A percentile compares a stretch with the other conserved stretches of the same genome.
Conservation (phyloP, 257 asterid genomes). For the Cruciata laevipes region DNA sequence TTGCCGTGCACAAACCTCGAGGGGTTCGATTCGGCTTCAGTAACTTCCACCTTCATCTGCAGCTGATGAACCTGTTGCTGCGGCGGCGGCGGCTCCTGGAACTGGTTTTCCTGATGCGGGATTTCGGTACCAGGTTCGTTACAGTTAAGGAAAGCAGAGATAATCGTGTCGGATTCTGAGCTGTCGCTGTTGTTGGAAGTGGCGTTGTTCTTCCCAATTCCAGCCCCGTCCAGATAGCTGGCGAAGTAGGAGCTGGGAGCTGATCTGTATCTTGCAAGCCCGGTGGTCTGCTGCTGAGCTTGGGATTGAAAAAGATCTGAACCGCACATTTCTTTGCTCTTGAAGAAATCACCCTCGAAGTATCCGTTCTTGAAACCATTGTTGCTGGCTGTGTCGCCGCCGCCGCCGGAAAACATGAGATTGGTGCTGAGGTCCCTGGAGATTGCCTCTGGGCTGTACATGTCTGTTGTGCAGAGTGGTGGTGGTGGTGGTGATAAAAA, state of each 20-base stretch:
- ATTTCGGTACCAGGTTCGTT: slow-evolving; percentile 15
- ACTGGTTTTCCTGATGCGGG: neutral
- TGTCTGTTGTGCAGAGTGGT: neutral
- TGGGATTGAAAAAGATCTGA: slow-evolving; percentile 33
- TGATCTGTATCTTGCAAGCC: slow-evolving; percentile 56
- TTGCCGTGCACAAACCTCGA: slow-evolving; percentile 26
- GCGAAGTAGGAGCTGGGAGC: slow-evolving; percentile 78
- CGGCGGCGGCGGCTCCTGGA: neutral
- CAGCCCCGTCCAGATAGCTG: slow-evolving; percentile 31
- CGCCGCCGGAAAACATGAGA: slow-evolving; percentile 19
- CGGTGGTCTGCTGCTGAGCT: slow-evolving; percentile 19
- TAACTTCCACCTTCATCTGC: slow-evolving; percentile 45
- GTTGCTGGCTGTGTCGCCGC: neutral
- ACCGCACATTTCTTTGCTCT: slow-evolving; percentile 23
- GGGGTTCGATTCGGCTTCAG: slow-evolving; percentile 18
- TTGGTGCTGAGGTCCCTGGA: slow-evolving; percentile 37
- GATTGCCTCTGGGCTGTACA: slow-evolving; percentile 47
- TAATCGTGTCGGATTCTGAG: slow-evolving; percentile 57
- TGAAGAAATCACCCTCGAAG: slow-evolving; percentile 30
- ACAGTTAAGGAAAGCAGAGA: slow-evolving; percentile 45
- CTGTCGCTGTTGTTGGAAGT: slow-evolving; percentile 15
- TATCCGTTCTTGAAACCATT: slow-evolving; percentile 24
- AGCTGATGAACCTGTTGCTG: slow-evolving; percentile 21
- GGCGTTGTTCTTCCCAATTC: slow-evolving; percentile 15
- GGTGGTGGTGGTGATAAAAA: neutral